Percentiles rank a stretch among this genome's conserved stretches.
These are phyloP conservation scores for Xylaria polymorpha DNA, from an alignment of 2,329 filamentous ascomycete genomes.

Conservation along the genomic window DNA sequence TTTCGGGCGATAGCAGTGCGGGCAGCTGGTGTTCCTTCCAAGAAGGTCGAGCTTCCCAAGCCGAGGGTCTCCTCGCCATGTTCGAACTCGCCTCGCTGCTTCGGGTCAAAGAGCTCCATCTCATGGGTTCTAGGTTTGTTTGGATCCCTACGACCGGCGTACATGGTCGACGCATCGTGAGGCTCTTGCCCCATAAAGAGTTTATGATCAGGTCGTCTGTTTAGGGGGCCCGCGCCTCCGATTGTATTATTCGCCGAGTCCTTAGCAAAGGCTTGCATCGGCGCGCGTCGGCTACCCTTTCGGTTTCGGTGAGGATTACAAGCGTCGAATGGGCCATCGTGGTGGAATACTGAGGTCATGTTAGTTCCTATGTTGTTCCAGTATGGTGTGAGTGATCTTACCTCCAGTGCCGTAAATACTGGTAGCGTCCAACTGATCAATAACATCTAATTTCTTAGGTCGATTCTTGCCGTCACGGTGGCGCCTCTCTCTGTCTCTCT, in stretches of 20 bases:
- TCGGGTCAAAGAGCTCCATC: conserved; percentile 74
- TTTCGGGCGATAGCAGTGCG: conserved; percentile 80
- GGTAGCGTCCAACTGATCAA: conserved; percentile 96
- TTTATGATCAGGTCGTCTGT: conserved; percentile 83
- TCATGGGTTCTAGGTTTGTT: conserved; percentile 53
- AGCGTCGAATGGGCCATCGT: conserved; percentile 97
- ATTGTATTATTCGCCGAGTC: conserved; percentile 92
- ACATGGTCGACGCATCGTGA: conserved; percentile 90
- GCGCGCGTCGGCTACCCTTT: conserved; percentile 82
- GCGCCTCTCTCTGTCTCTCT: conserved; percentile 64
- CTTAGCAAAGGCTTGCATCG: conserved; percentile 96
- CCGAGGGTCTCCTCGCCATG: conserved; percentile 87
- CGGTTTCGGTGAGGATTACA: conserved; percentile 95
- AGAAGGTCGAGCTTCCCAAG: conserved; percentile 92
- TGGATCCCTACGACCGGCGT: conserved; percentile 53
- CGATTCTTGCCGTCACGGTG: conserved; percentile 64
- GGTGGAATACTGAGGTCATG: conserved; percentile 81
- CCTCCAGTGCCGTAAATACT: conserved; percentile 93
- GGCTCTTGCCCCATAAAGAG: conserved; percentile 84
- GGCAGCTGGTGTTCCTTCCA: conserved; percentile 92
- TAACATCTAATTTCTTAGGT: conserved; percentile 78
- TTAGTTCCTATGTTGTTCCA: conserved; percentile 11
- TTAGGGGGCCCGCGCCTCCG: conserved; percentile 86
- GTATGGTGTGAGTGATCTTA: conserved; percentile 61
- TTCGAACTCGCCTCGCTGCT: conserved; percentile 74